phyloP scores from a whole-genome alignment of 2,329 filamentous ascomycete species.

The Calonectria ilicicola region DNA sequence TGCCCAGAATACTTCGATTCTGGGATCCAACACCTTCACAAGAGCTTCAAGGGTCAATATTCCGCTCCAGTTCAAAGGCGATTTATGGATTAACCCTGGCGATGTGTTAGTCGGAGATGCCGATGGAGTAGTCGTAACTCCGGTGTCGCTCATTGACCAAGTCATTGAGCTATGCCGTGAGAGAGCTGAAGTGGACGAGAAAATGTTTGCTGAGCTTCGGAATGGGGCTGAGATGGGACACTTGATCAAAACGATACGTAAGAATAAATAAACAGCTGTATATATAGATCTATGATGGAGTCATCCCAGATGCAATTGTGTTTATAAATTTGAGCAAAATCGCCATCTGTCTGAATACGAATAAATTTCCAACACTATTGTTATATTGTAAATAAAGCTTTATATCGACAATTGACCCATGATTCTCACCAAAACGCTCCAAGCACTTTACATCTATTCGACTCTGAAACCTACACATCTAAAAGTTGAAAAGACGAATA shows the following conservation, averaged over 20 bases:
- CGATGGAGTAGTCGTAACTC: slow-evolving; percentile 46
- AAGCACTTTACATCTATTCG: neutral
- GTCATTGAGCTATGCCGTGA: slow-evolving; percentile 44
- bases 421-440: too few species aligned
- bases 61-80: slow-evolving; percentile 40
- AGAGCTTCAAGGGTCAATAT: slow-evolving; percentile 43
- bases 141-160: slow-evolving; percentile 33
- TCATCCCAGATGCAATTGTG: too few species aligned
- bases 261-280: slow-evolving; percentile 10
- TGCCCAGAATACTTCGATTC: slow-evolving; percentile 40
- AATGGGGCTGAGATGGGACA: slow-evolving; percentile 23
- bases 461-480: neutral
- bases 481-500: slow-evolving; percentile 15
- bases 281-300: too few species aligned
- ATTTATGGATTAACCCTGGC: slow-evolving; percentile 46
- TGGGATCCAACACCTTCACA: slow-evolving; percentile 47
- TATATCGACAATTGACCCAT: too few species aligned
- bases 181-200: slow-evolving; percentile 44
- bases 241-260: slow-evolving; percentile 20
- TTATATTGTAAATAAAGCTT: too few species aligned
- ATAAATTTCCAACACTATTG: too few species aligned
- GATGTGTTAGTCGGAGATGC: slow-evolving; percentile 45
- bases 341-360: too few species aligned
- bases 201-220: slow-evolving; percentile 32
- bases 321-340: too few species aligned